Evolutionary conservation across 495 filamentous ascomycete genomes (phyloP), one percentile per base, ranked within the genome.

Genomic region (Cercophora sp.): DNA sequence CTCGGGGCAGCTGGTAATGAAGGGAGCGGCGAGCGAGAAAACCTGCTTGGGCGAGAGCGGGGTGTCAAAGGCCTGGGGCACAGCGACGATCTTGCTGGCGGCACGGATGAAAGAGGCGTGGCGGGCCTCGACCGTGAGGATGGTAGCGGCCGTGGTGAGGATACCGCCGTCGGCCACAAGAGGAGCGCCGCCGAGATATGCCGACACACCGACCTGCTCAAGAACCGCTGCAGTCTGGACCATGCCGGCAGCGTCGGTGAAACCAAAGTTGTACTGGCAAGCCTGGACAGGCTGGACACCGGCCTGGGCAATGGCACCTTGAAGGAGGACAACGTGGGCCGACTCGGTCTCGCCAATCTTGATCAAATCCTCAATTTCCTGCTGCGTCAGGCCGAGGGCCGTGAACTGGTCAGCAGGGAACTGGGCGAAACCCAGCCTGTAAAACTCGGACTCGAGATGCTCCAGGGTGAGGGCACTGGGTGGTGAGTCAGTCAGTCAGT

Each of bases 11-110:
- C 71, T 75, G 40, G 58, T 51, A 67, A 85, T 84, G 72, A 85
- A 85, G 26, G 74, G 72, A n/a, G 80, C 76, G 48, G 81, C 82
- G 43, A 85, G 71, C 11, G 82, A 83, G 67, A 84, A 84, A 61
- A 85, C 73, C 40, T 75, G 73, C 52, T 75, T 73, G 53, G 78
- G 73, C 42, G 76, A 72, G 8, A 85, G 73, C 9, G 82, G 69
- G 4, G 74, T 75, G 65, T 85, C 82, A 56, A 85, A 83, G 29
- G 81, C 79, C 54, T 74, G 75, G 5, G 82, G 80, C 3, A 82
- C 71, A 39, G 81, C 73, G 46, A 73, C 56, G 46, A 69, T 63
- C 29, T 62, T 59, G 39, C 63, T 72, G 32, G 72, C 75, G 39
- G 73, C 51, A 37, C 80, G 79, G 67, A 84, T 76, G 56, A 82